Conservation (phyloP, 768 basidiomycete genomes). For the Leccinum fibrillosum region DNA sequence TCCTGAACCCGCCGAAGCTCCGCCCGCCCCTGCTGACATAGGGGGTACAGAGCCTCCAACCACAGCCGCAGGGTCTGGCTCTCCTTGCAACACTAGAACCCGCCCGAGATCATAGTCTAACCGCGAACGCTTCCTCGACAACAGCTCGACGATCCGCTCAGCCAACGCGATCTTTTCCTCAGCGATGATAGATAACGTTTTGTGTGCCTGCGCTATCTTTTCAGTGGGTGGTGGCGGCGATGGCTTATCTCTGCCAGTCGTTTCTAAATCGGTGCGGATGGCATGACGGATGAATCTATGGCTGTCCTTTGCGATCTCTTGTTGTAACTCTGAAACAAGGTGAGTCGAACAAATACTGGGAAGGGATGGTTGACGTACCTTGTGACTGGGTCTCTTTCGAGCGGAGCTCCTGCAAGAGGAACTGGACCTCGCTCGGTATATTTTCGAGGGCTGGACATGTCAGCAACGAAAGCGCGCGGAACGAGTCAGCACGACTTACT, state of each 20-base stretch:
- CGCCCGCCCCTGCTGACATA: conserved; percentile 11
- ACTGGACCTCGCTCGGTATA: conserved; percentile 46
- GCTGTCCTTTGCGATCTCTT: conserved; percentile 43
- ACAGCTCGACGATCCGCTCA: conserved; percentile 41
- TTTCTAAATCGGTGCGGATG: conserved; percentile 29
- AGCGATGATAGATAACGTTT: conserved; percentile 31
- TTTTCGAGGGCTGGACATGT: conserved; percentile 43
- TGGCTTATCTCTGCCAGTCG: conserved; percentile 33
- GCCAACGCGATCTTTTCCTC: conserved; percentile 44
- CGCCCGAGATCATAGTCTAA: conserved; percentile 45
- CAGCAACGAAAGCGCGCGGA: background rate
- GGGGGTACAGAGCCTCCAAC: conserved; percentile 28
- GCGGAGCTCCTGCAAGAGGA: conserved; percentile 47
- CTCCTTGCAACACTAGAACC: conserved; percentile 44
- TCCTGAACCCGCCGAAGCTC: conserved; percentile 17
- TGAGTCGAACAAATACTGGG: background rate
- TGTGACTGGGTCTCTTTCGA: conserved; percentile 42
- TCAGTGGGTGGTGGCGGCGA: conserved; percentile 25
- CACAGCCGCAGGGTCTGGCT: conserved; percentile 35
- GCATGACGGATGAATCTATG: conserved; percentile 44
- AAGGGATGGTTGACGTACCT: conserved; percentile 25
- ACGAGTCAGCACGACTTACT: conserved; percentile 32
- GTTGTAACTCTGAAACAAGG: conserved; percentile 35
- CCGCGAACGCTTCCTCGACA: conserved; percentile 43
- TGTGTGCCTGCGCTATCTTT: conserved; percentile 29